Base-by-base conservation (phyloP, 148 eudicot species). In the Amaranthus palmeri region DNA sequence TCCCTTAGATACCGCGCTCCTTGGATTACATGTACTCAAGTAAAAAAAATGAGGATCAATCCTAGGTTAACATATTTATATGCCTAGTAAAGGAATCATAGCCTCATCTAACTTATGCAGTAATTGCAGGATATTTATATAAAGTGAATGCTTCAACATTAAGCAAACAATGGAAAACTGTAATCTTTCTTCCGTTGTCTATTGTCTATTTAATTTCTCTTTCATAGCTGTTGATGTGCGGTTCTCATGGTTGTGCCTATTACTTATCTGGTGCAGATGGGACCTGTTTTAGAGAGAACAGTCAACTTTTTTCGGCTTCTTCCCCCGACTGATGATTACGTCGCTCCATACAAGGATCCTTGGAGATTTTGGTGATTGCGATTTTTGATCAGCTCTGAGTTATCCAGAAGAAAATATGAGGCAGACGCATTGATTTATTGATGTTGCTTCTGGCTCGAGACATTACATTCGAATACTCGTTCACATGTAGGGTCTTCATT, bases 291-390 rank as follows among this genome's bases (percentile, higher is more conserved):
- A 81, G 83, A 86, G 63, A 84, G 76, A 72, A 86, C 88, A 10
- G 90, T 83, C 43, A 84, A 72, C 65, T 91, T 97, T 63, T 91
- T 93, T 70, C 86, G 88, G 17, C 96, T 95, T 74, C 86, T 88
- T 7, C 93, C 97, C 67, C 78, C 93, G 62, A 91, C 93, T 4
- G 86, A 84, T 62, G 77, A 77, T 51, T 95, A 91, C 76, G 93
- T 91, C 44, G 93, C 95, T 65, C 91, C 91, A 36, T 77, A 42
- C 83, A 89, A 89, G 86, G 95, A 89, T 71, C 95, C 95, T 11
- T 89, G 91, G 91, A 91, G 98, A 79, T 89, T 91, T 82, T 91
- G 97, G 97, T 89, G 96, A 91, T 73, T 12, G 25, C n/a, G 47
- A 50, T 50, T 5, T 73, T 63, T 51, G 9, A 17, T 71, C 46